Evolutionary conservation across 352 stramenopile genomes (phyloP).

Genomic region (Globisporangium cederbergense): DNA sequence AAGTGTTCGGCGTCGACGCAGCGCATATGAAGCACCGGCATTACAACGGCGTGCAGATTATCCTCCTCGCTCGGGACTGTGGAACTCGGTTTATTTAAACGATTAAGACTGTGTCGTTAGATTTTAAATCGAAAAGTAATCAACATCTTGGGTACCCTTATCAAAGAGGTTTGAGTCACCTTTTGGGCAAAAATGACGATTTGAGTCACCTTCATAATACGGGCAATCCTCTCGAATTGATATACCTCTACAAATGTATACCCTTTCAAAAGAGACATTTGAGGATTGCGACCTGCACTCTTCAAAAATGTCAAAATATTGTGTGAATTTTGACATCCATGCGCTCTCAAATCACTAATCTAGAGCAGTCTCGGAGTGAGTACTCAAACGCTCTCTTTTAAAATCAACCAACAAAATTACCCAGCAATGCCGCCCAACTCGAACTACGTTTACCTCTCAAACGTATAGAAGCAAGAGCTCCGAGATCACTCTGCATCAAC

Average conservation of each 20-base stretch:
- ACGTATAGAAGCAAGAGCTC: neutral
- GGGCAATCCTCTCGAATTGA: neutral
- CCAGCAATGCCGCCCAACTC: neutral
- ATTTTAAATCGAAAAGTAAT: neutral
- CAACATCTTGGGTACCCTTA: neutral
- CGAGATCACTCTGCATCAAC: neutral
- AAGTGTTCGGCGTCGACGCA: no score
- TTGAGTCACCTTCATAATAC: neutral
- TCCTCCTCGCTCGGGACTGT: no score
- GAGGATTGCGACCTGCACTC: no score
- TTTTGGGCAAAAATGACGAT: neutral
- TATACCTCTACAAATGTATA: neutral
- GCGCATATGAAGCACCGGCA: no score
- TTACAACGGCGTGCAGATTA: no score
- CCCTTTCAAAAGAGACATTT: neutral
- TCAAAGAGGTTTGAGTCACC: neutral
- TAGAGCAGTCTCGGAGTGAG: no score
- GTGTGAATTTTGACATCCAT: no score
- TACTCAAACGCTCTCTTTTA: no score
- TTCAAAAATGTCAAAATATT: no score
- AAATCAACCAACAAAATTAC: no score
- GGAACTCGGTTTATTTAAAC: neutral
- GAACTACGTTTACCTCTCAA: slow-evolving; percentile 2
- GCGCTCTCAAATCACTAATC: no score
- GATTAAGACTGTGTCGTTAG: neutral